Evolutionary conservation across 495 filamentous ascomycete species (phyloP).

Genomic region (Diplogelasinospora grovesii): DNA sequence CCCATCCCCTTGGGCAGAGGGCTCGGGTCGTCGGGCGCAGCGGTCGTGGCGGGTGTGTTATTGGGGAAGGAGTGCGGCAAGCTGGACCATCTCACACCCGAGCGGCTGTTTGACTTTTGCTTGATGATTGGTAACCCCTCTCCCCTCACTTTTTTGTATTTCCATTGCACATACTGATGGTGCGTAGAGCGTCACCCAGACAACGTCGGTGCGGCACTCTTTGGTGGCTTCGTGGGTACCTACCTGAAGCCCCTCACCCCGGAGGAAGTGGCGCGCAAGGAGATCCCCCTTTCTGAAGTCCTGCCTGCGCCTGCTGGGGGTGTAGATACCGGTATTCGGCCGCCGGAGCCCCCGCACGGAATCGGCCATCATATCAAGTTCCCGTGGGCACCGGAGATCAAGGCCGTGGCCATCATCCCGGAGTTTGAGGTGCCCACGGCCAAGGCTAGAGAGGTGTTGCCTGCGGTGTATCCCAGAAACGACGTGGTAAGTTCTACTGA

Average conservation of each 20-base stretch:
- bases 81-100: constrained; percentile 67
- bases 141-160: no score
- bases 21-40: constrained; percentile 85
- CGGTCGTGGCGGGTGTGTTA: constrained; percentile 88
- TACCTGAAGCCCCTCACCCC: constrained; percentile 86
- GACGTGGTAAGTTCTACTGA: constrained; percentile 58
- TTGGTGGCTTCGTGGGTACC: constrained; percentile 94
- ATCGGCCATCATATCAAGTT: constrained; percentile 95
- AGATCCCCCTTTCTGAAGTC: constrained; percentile 94
- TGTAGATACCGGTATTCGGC: constrained; percentile 72
- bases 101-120: constrained; percentile 86
- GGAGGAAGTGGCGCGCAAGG: constrained; percentile 74
- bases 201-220: constrained; percentile 90
- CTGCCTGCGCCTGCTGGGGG: constrained; percentile 81
- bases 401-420: constrained; percentile 88
- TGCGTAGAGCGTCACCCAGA: constrained; percentile 83
- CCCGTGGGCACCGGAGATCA: constrained; percentile 85
- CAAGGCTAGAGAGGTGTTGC: constrained; percentile 76
- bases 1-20: constrained; percentile 88
- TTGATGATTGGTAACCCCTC: constrained; percentile 72
- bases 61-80: constrained; percentile 84
- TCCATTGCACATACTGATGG: no score
- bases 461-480: constrained; percentile 61
- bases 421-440: constrained; percentile 90
- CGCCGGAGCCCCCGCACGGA: constrained; percentile 78